phyloP scores from a whole-genome alignment of 768 basidiomycete genomes.

The Leccinum boreale region DNA sequence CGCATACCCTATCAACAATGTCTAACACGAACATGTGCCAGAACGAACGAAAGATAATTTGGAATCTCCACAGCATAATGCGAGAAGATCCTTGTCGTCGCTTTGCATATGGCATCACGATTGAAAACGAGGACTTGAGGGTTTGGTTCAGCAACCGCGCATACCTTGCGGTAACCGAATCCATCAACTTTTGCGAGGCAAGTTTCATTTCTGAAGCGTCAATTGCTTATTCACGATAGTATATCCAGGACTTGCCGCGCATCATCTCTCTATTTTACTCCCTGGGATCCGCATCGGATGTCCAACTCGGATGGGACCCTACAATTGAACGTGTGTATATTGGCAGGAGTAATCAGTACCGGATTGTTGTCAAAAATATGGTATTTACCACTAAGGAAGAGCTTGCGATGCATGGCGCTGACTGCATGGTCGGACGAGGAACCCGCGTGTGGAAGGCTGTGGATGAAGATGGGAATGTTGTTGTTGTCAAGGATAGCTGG shows the following conservation, averaged over 20 bases:
- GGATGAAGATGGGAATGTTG: neutral
- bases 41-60: neutral
- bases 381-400: neutral
- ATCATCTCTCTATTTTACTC: neutral
- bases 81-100: neutral
- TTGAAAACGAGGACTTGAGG: neutral
- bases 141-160: neutral
- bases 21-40: neutral
- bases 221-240: neutral
- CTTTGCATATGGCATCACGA: too few species aligned
- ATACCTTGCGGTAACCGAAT: neutral
- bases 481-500: neutral
- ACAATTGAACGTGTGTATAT: neutral
- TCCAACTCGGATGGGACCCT: neutral
- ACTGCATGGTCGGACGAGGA: neutral
- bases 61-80: neutral
- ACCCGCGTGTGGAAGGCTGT: neutral
- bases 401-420: neutral
- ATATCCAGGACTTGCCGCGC: neutral
- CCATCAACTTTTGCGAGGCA: neutral
- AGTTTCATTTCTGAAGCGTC: neutral
- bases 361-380: neutral
- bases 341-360: neutral
- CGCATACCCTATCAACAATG: too few species aligned
- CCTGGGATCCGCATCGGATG: neutral